phyloP scores from a whole-genome alignment of 1,284 basidiomycete genomes.

The Irpex sp. region DNA sequence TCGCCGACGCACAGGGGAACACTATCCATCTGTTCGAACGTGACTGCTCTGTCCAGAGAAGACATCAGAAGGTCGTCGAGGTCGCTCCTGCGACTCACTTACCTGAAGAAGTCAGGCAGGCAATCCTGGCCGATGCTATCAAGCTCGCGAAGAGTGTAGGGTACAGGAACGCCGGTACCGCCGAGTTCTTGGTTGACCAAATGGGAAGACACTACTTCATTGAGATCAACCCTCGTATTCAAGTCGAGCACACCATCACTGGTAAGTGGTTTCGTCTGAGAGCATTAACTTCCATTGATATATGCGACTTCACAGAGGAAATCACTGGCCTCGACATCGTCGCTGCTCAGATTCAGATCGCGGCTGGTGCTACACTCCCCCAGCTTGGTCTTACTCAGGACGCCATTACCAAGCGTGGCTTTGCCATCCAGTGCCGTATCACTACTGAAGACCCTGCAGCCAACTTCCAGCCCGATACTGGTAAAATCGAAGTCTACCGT shows the following conservation, averaged over 20 bases:
- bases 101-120: conserved; percentile 86
- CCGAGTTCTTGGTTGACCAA: conserved; percentile 96
- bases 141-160: conserved; percentile 90
- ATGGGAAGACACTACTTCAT: conserved; percentile 97
- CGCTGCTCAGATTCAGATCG: conserved; percentile 98
- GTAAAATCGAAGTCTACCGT: conserved; percentile 99
- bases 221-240: conserved; percentile 97
- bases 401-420: conserved; percentile 93
- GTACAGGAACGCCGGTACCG: conserved; percentile 96
- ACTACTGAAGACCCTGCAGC: conserved; percentile 96
- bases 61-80: conserved; percentile 99
- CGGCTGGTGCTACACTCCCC: conserved; percentile 92
- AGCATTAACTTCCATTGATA: conserved; percentile 9
- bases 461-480: conserved; percentile 97
- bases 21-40: conserved; percentile 97
- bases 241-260: conserved; percentile 98
- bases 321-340: conserved; percentile 99
- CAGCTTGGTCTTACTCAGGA: conserved; percentile 98
- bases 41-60: conserved; percentile 96
- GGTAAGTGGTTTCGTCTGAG: conserved; percentile 44
- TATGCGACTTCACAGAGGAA: conserved; percentile 64
- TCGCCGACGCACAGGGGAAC: conserved; percentile 91
- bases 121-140: conserved; percentile 89
- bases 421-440: conserved; percentile 98
- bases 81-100: conserved; percentile 96